phyloP scores from a whole-genome alignment of 2,329 filamentous ascomycete genomes.

The Penicillium sp. region DNA sequence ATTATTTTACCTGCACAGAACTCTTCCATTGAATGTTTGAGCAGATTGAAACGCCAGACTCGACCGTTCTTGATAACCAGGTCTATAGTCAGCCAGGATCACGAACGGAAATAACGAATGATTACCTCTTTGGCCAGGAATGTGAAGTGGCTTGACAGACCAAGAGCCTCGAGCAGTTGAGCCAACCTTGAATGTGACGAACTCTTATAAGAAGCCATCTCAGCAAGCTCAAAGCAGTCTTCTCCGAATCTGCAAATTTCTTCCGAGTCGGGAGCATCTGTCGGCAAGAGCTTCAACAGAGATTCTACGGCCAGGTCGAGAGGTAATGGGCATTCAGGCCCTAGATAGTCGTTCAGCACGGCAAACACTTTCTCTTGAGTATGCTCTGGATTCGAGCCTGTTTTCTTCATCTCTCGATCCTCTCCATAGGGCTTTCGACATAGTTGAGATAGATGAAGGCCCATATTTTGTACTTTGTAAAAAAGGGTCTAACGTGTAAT shows the following conservation, averaged over 20 bases:
- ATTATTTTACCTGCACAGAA: not conserved
- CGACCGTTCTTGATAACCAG: not conserved
- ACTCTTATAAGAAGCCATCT: not conserved
- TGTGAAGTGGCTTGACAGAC: conserved; percentile 8
- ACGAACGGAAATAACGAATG: not conserved
- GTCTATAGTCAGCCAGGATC: not conserved
- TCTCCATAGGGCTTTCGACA: not conserved
- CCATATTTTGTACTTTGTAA: not conserved
- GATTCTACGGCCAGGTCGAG: conserved; percentile 7
- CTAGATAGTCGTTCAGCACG: conserved; percentile 1
- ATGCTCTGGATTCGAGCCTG: not conserved
- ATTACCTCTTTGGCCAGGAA: conserved; percentile 2
- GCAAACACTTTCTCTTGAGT: conserved; percentile 4
- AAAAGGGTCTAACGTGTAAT: not conserved
- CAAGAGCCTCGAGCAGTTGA: conserved; percentile 7
- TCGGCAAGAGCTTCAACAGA: conserved; percentile 8
- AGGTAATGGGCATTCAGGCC: not conserved
- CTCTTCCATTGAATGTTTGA: conserved; percentile 3
- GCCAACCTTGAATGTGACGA: conserved; percentile 4
- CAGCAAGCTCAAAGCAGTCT: conserved; percentile 10
- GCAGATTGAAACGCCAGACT: conserved; percentile 4
- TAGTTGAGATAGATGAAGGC: conserved; percentile 2
- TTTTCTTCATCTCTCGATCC: not conserved
- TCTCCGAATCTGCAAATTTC: conserved; percentile 5
- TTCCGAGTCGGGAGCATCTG: conserved; percentile 3